phyloP scores from a whole-genome alignment of 179 eudicot genomes.

The Silene vulgaris region DNA sequence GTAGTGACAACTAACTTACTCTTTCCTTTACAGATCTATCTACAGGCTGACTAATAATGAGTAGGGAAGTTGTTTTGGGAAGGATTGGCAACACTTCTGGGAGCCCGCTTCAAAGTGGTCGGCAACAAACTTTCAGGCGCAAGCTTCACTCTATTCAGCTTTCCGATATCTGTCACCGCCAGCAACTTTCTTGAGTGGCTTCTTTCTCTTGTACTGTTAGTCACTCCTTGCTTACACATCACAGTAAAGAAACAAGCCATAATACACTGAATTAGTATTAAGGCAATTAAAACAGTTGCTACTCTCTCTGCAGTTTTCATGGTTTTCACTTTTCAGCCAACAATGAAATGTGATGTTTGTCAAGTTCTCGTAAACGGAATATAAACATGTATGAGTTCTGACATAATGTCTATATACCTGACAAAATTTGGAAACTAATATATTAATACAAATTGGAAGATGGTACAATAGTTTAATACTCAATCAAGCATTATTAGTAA shows the following conservation, averaged over 20 bases:
- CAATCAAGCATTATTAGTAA: constrained; percentile 11
- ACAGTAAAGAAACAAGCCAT: constrained; percentile 22
- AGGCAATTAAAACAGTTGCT: constrained; percentile 24
- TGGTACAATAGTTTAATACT: constrained; percentile 21
- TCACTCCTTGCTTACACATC: constrained; percentile 12
- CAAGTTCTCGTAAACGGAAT: constrained; percentile 17
- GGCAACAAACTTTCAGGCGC: constrained; percentile 30
- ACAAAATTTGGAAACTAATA: constrained; percentile 12
- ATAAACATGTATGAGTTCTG: constrained; percentile 20
- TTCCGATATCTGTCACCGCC: constrained; percentile 19
- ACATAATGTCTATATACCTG: constrained; percentile 18
- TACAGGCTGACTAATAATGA: constrained; percentile 13
- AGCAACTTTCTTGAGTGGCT: constrained; percentile 46
- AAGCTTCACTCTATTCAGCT: constrained; percentile 23
- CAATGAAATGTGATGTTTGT: constrained; percentile 14
- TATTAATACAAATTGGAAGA: constrained; percentile 21
- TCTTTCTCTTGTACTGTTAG: constrained; percentile 17
- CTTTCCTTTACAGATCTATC: constrained; percentile 24
- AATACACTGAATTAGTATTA: constrained; percentile 26
- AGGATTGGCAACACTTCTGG: constrained; percentile 47
- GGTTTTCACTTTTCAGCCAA: constrained; percentile 21
- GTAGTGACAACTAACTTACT: constrained; percentile 5
- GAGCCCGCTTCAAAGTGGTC: constrained; percentile 34
- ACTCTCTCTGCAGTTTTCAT: constrained; percentile 30
- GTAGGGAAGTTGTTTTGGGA: constrained; percentile 46